Conservation (phyloP, 202 grass and related monocot species). For the Bolboschoenoplectus hybrid region DNA sequence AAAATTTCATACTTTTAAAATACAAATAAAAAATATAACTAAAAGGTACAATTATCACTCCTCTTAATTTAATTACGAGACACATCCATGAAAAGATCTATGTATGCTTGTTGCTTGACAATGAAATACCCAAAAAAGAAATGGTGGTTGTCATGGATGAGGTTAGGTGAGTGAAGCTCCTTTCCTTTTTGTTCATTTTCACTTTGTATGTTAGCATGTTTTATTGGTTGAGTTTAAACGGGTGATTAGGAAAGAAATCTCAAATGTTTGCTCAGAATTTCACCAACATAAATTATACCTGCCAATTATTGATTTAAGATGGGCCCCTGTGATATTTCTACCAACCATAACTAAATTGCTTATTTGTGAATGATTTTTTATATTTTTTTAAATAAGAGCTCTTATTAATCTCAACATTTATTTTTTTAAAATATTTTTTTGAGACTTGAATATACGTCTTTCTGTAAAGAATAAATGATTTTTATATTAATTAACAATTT, state of each 20-base stretch:
- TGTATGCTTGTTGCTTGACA: constrained; percentile 2
- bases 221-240: not conserved
- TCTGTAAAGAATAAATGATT: too few relatives aligned
- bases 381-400: not conserved
- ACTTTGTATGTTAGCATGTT: not conserved
- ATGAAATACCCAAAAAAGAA: constrained; percentile 10
- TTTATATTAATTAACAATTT: too few relatives aligned
- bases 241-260: not conserved
- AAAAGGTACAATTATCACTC: too few relatives aligned
- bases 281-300: not conserved
- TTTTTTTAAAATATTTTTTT: not conserved
- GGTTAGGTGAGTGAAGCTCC: not conserved
- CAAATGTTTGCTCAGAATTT: not conserved
- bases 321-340: too few relatives aligned
- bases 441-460: not conserved
- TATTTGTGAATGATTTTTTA: too few relatives aligned
- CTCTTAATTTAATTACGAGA: too few relatives aligned
- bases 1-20: too few relatives aligned
- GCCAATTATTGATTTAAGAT: not conserved
- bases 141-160: not conserved
- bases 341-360: too few relatives aligned
- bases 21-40: too few relatives aligned
- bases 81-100: constrained; percentile 13
- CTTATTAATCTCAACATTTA: not conserved
- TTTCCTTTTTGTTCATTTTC: not conserved